Conservation (phyloP, 139 green algal genomes). For the Chlorella sp. region DNA sequence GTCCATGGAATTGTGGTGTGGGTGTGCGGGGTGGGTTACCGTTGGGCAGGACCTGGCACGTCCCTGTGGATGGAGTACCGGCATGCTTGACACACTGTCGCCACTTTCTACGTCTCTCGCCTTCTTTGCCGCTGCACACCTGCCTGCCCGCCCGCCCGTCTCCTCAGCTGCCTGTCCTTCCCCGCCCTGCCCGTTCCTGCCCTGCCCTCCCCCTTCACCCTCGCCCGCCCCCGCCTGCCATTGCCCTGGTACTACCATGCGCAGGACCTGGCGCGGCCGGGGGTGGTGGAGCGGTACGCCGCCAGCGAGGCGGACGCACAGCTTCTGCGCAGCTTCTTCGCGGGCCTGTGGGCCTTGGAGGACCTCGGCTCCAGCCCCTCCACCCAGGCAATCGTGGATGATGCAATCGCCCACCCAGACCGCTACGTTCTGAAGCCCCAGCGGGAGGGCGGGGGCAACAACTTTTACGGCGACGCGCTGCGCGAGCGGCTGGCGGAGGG, state of each 20-base stretch:
- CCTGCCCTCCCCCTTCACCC: background rate
- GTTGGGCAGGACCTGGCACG: too few relatives aligned
- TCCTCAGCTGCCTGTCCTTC: background rate
- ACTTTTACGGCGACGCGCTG: constrained; percentile 91
- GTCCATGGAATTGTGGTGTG: too few relatives aligned
- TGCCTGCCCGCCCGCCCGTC: background rate
- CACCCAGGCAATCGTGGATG: constrained; percentile 57
- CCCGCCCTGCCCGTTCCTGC: background rate
- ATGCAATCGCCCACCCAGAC: constrained; percentile 77
- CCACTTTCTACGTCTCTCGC: too few relatives aligned
- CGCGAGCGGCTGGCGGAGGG: constrained; percentile 43
- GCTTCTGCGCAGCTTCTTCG: constrained; percentile 84
- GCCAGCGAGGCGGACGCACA: constrained; percentile 35
- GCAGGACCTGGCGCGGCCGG: constrained; percentile 72
- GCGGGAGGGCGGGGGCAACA: constrained; percentile 97
- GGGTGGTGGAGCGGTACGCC: constrained; percentile 76
- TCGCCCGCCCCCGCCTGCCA: too few relatives aligned
- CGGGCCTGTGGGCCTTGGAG: constrained; percentile 94
- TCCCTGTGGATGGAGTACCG: too few relatives aligned
- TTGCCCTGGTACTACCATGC: too few relatives aligned
- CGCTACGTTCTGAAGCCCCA: constrained; percentile 95
- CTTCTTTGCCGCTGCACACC: background rate
- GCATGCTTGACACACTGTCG: too few relatives aligned
- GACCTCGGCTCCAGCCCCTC: constrained; percentile 53
- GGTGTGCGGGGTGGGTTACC: too few relatives aligned